Base-by-base conservation (phyloP, 2,329 filamentous ascomycete genomes). In the Colletotrichum incanum region DNA sequence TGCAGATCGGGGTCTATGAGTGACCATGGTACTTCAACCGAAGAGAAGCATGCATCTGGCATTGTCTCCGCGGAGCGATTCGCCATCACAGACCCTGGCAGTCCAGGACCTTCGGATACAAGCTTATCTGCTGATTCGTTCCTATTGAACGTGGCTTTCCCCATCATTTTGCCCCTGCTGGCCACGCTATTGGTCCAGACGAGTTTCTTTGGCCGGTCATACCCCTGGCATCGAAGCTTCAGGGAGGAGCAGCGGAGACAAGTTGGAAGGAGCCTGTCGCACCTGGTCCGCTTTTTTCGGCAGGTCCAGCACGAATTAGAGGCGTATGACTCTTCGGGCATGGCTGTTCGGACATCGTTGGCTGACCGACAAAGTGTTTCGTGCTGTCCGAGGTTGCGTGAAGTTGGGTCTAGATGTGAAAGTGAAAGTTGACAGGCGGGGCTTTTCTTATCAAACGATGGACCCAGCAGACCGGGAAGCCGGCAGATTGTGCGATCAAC, bases 141-240 rank as follows among this genome's bases (percentile, higher is more conserved):
- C 26, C 49, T 12, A 23, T 5, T 12, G 49, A 62, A 67, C 12
- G 68, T 67, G 16, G n/a, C 14, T 28, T 43, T 71, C 1, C 64
- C 68, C 68, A 62, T 71, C 16, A 71, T 39, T 41, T 45, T 71
- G 9, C 68, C 68, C 28, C 68, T 67, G 49, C 64, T 71, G 31
- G 68, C 68, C 37, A 71, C 56, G 26, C 68, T 71, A 34, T 71
- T 55, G 34, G 68, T 71, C 68, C 68, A 71, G 23, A 71, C 50
- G 6, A 71, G 11, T 49, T 49, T 71, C 47, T 58, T 71, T 26
- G 64, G 64, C 41, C 64, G 68, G 20, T 58, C 56, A 26, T 71
- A 71, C 14, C 68, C 68, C 23, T 67, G 49, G 9, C 68, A 71
- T n/a, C 68, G 63, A 23, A 71, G 68, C 64, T 62, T 71, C 49